Percentiles rank a stretch among this genome's conserved stretches.
Conservation (phyloP, 208 protist species). For the Blechomonas ayalai region DNA sequence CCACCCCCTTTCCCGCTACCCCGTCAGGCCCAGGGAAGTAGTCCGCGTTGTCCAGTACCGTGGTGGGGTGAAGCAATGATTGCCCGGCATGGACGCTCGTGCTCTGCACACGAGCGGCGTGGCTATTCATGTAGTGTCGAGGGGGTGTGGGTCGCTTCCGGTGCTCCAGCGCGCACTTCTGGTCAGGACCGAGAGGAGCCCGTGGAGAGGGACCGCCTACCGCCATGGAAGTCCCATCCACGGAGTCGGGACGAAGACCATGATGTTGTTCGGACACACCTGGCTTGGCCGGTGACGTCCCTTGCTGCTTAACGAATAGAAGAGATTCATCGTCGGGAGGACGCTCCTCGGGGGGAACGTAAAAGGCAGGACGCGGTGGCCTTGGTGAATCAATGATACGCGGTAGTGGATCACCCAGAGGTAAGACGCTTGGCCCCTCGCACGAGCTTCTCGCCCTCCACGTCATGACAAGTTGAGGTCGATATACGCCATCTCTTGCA, state of each 20-base stretch:
- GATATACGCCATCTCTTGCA: too few relatives aligned
- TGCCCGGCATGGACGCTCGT: conserved; percentile 70
- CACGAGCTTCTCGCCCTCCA: too few relatives aligned
- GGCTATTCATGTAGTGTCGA: conserved; percentile 39
- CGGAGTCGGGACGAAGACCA: conserved; percentile 1
- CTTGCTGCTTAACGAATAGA: conserved; percentile 42
- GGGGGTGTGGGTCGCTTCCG: conserved; percentile 2
- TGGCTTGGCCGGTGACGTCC: conserved; percentile 16
- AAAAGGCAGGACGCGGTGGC: conserved; percentile 55
- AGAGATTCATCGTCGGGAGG: conserved; percentile 55
- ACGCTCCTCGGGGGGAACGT: conserved; percentile 67
- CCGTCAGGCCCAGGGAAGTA: too few relatives aligned
- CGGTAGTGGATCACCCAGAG: too few relatives aligned
- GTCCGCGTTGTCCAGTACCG: conserved; percentile 22
- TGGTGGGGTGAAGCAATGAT: conserved; percentile 21
- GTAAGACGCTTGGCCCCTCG: too few relatives aligned
- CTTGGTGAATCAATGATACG: conserved; percentile 23
- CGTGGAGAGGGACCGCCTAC: too few relatives aligned
- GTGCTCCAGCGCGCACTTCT: not conserved
- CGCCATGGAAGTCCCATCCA: too few relatives aligned
- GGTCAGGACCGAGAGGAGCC: too few relatives aligned
- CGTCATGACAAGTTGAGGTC: too few relatives aligned
- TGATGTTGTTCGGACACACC: conserved; percentile 3
- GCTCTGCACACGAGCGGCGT: conserved; percentile 40
- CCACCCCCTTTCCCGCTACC: too few relatives aligned